A percentile compares a stretch with the other conserved stretches of the same genome.
phyloP scores from a whole-genome alignment of 2,329 filamentous ascomycete genomes.

The Biscogniauxia sp. region DNA sequence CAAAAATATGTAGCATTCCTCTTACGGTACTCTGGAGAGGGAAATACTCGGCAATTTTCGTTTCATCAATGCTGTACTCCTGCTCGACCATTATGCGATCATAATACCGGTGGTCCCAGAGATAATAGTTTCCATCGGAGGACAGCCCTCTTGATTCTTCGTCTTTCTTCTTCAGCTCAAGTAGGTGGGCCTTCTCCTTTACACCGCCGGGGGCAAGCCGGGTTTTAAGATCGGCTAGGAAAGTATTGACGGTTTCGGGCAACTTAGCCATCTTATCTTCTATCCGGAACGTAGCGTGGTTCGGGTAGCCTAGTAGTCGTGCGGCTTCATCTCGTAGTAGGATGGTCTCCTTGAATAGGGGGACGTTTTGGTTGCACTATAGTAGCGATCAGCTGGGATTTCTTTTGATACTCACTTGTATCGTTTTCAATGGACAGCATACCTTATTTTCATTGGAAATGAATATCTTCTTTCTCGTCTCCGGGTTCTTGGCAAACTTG shows the following conservation, averaged over 20 bases:
- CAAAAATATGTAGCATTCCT: constrained; percentile 80
- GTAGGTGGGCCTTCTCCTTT: constrained; percentile 68
- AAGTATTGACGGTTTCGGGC: constrained; percentile 67
- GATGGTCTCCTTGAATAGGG: constrained; percentile 72
- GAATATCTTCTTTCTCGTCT: constrained; percentile 67
- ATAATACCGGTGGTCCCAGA: constrained; percentile 82
- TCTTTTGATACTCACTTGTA: neutral
- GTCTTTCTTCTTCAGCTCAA: constrained; percentile 71
- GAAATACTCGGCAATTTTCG: constrained; percentile 81
- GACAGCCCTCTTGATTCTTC: constrained; percentile 56
- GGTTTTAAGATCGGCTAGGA: constrained; percentile 66
- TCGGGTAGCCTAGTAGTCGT: constrained; percentile 70
- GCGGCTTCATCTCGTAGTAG: constrained; percentile 75
- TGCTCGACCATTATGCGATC: constrained; percentile 77
- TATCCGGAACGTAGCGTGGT: constrained; percentile 73
- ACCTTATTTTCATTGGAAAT: constrained; percentile 79
- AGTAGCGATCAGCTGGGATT: constrained; percentile 13
- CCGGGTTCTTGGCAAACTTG: constrained; percentile 71
- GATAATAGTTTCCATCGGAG: constrained; percentile 70
- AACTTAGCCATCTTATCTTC: constrained; percentile 87
- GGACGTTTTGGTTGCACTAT: constrained; percentile 66
- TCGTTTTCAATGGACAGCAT: constrained; percentile 5
- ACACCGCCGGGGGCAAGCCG: constrained; percentile 67
- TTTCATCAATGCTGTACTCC: constrained; percentile 77
- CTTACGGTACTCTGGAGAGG: constrained; percentile 70